A percentile compares a stretch with the other conserved stretches of the same genome.
Conservation (phyloP, 805 yeast genomes). For the Yarrowia sp. region DNA sequence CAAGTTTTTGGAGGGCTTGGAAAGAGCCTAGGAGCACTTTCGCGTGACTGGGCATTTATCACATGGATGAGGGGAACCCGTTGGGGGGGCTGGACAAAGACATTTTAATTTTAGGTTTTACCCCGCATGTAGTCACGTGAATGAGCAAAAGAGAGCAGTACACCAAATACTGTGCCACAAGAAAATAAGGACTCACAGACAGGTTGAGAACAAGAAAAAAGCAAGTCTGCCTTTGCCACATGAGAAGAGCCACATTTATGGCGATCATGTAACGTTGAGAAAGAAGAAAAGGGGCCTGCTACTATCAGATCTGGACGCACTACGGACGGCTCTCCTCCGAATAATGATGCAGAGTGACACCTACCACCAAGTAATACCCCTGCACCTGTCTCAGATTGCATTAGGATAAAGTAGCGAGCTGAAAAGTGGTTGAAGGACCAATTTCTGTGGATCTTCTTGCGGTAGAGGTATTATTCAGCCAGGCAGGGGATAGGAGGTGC, state of each 20-base stretch:
- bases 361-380: neutral
- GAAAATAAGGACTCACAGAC: too few relatives aligned
- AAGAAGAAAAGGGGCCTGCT: too few relatives aligned
- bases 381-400: constrained; percentile 30
- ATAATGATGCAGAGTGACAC: neutral
- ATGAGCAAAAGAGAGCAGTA: neutral
- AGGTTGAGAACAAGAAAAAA: neutral
- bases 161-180: constrained; percentile 3
- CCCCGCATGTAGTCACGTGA: constrained; percentile 28
- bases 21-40: neutral
- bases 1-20: too few relatives aligned
- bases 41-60: neutral
- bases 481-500: too few relatives aligned
- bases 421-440: neutral
- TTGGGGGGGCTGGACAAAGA: constrained; percentile 30
- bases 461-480: too few relatives aligned
- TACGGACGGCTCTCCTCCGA: too few relatives aligned
- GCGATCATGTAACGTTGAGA: neutral
- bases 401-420: constrained; percentile 20
- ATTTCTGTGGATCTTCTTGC: too few relatives aligned
- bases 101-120: neutral
- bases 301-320: too few relatives aligned
- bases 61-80: constrained; percentile 34
- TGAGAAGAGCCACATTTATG: neutral
- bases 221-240: neutral